phyloP scores from a whole-genome alignment of 306 rosid genomes.

The Cicer bijugum region DNA sequence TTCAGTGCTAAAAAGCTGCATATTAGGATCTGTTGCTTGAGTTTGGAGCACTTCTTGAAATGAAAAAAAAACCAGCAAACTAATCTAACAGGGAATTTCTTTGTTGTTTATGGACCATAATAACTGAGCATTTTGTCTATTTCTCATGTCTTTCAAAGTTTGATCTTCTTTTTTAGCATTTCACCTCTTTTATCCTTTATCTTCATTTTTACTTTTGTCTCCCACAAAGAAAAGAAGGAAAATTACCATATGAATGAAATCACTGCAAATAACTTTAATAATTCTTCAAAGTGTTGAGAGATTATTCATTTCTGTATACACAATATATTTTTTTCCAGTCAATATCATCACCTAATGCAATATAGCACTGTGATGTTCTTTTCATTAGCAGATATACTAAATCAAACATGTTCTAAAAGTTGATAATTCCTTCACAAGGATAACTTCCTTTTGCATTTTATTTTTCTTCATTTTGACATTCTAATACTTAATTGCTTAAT shows the following conservation, averaged over 20 bases:
- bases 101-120: slow-evolving; percentile 13
- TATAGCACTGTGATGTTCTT: slow-evolving; percentile 2
- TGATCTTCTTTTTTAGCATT: slow-evolving; percentile 5
- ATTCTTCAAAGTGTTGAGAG: slow-evolving; percentile 3
- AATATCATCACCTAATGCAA: slow-evolving; percentile 3
- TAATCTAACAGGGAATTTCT: neutral
- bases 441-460: slow-evolving; percentile 4
- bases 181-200: slow-evolving; percentile 8
- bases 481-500: slow-evolving; percentile 28
- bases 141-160: neutral
- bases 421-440: slow-evolving; percentile 30
- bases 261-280: neutral
- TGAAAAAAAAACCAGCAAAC: neutral
- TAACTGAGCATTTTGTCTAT: neutral
- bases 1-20: neutral
- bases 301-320: neutral
- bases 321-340: slow-evolving; percentile 23
- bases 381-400: slow-evolving; percentile 8
- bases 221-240: slow-evolving; percentile 21
- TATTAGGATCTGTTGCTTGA: slow-evolving; percentile 5
- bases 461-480: slow-evolving; percentile 30
- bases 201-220: neutral
- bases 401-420: slow-evolving; percentile 32
- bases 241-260: slow-evolving; percentile 5
- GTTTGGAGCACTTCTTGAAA: slow-evolving; percentile 33